Evolutionary conservation across 306 rosid species (phyloP).

Genomic region (Rosa lucieae): DNA sequence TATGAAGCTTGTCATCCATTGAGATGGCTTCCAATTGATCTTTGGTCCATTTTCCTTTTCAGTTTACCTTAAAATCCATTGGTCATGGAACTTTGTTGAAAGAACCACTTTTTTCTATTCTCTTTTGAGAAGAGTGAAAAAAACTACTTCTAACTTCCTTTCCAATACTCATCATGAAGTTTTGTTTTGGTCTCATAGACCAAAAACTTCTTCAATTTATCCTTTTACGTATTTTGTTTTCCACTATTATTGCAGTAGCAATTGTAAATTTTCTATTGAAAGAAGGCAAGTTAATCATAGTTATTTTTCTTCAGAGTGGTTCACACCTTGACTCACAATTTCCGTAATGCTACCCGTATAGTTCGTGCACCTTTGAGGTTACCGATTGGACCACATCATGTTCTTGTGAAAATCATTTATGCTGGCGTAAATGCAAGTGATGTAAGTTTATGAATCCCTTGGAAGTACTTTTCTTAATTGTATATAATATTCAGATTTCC

Average conservation of each 20-base stretch:
- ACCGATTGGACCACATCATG: conserved; percentile 67
- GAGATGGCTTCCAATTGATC: neutral
- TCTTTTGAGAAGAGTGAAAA: neutral
- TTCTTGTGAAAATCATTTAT: conserved; percentile 81
- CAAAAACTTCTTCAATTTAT: too few species aligned
- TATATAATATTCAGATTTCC: neutral
- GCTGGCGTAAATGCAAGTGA: conserved; percentile 99
- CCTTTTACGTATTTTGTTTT: neutral
- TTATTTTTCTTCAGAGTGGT: conserved; percentile 65
- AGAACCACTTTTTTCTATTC: neutral
- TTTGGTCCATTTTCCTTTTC: neutral
- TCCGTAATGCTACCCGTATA: conserved; percentile 70
- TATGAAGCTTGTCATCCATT: conserved; percentile 2
- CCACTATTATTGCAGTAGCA: neutral
- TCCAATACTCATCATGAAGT: neutral
- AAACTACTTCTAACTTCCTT: neutral
- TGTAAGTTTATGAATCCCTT: conserved; percentile 60
- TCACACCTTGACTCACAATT: conserved; percentile 86
- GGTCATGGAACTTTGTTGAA: neutral
- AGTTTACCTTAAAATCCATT: neutral
- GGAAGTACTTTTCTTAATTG: neutral
- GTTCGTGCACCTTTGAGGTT: conserved; percentile 64
- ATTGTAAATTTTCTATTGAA: conserved; percentile 15
- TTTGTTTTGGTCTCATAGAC: neutral
- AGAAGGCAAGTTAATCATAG: conserved; percentile 6